Evolutionary conservation across 345 rosid genomes (phyloP).

Genomic region (Ricinus communis): DNA sequence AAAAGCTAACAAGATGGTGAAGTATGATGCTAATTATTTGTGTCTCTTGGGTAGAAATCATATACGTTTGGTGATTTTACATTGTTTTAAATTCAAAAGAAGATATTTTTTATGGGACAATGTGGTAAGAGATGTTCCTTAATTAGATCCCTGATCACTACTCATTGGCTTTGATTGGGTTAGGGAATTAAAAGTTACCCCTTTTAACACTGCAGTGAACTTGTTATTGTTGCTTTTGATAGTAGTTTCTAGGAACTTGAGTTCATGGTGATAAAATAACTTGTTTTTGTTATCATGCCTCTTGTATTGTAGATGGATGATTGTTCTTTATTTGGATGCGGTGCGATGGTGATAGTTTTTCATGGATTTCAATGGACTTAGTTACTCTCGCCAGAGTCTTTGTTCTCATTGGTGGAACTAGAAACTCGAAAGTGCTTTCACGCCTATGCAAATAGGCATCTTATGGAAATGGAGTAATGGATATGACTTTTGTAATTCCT

Average conservation of each 20-base stretch:
- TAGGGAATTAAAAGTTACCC: conserved; percentile 10
- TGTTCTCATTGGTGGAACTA: conserved; percentile 14
- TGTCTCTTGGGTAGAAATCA: conserved; percentile 8
- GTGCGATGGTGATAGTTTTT: conserved; percentile 24
- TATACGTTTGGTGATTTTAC: conserved; percentile 3
- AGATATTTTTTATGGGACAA: background rate
- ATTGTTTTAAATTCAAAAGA: conserved; percentile 1
- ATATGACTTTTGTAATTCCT: too few relatives aligned
- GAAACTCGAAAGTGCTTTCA: conserved; percentile 3
- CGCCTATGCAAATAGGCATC: conserved; percentile 13
- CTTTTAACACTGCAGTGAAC: conserved; percentile 5
- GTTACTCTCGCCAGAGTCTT: conserved; percentile 18
- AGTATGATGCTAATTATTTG: background rate
- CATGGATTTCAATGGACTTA: conserved; percentile 20
- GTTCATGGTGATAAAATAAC: conserved; percentile 5
- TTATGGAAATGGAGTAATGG: too few relatives aligned
- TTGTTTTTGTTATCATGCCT: conserved; percentile 20
- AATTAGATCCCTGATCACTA: conserved; percentile 5
- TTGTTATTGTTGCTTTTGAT: background rate
- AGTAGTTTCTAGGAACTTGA: background rate
- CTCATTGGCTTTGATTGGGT: conserved; percentile 6
- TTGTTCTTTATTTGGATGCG: conserved; percentile 30
- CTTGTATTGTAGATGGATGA: conserved; percentile 66
- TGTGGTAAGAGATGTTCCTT: background rate
- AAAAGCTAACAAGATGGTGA: conserved; percentile 16